A percentile compares a stretch with the other conserved stretches of the same genome.
These are phyloP conservation scores for maize (Zea mays) DNA, from an alignment of 176 grass and related monocot species.

Conservation along the genomic window Zm-B73-REFERENCE-NAM-5.0 NC_050097.1:175684001-175684500, in stretches of 20 bases:
- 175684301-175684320: background rate
- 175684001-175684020: background rate
- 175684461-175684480: constrained; percentile 1
- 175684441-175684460: constrained; percentile 97
- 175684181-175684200: constrained; percentile 90
- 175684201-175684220: constrained; percentile 90
- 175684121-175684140: constrained; percentile 78
- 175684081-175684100: constrained; percentile 85
- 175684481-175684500: constrained; percentile 8
- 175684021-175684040: background rate
- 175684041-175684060: background rate
- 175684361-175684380: constrained; percentile 88
- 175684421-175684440: constrained; percentile 74
- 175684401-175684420: constrained; percentile 89
- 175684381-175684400: constrained; percentile 86
- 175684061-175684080: constrained; percentile 37
- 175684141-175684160: constrained; percentile 85
- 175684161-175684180: constrained; percentile 92
- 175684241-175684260: constrained; percentile 94
- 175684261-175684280: constrained; percentile 12
- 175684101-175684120: constrained; percentile 65
- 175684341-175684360: constrained; percentile 87
- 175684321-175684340: background rate
- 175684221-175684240: constrained; percentile 90
- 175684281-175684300: background rate